Evolutionary conservation across 768 basidiomycete genomes (phyloP), one percentile per base, ranked within the genome.

Genomic region (Pleurotus tuoliensis): DNA sequence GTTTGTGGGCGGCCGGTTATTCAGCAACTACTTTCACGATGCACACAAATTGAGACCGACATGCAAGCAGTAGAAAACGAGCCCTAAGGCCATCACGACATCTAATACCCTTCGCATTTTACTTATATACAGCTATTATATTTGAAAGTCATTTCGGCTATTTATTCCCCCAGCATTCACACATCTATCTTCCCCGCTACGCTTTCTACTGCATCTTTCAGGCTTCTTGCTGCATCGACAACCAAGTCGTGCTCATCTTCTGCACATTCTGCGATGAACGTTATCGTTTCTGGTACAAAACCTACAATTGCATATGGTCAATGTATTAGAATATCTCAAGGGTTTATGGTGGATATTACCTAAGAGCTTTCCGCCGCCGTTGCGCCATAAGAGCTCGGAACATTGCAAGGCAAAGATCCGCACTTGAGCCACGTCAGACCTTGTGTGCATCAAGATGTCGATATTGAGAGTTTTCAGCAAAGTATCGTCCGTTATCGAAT

Each of bases 231-330:
- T 62, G 84, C 84, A 56, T 75, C 78, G 3, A 92, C 88, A 13
- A 95, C 91, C 57, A 78, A 78, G 60, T 92, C 90, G 66, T 93
- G 87, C 61, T 94, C 94, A 64, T 96, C 93, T 71, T 94, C 92
- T 3, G 84, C 82, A 64, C 86, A 90, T 69, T 96, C 94, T 3
- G 85, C 84, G 54, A 96, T 86, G 72, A 96, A 94, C 24, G 90
- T 87, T 15, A 89, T 77, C 25, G 92, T 89, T 67, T 96, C 94
- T 8, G 84, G 75, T 13, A 82, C 85, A 63, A 92, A 89, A 9
- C 87, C 91, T 91, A 62, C 38, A 43, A 49, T 39, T 7, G 40
- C 6, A 47, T 27, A 44, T 9, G 25, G 51, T 45, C 16, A 25
- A 20, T 22, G 44, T 52, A 50, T 16, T 18, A 48, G 24, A 16